Evolutionary conservation across 2,329 filamentous ascomycete species (phyloP), one percentile per base, ranked within the genome.

Genomic region (Metarhizium robertsii): DNA sequence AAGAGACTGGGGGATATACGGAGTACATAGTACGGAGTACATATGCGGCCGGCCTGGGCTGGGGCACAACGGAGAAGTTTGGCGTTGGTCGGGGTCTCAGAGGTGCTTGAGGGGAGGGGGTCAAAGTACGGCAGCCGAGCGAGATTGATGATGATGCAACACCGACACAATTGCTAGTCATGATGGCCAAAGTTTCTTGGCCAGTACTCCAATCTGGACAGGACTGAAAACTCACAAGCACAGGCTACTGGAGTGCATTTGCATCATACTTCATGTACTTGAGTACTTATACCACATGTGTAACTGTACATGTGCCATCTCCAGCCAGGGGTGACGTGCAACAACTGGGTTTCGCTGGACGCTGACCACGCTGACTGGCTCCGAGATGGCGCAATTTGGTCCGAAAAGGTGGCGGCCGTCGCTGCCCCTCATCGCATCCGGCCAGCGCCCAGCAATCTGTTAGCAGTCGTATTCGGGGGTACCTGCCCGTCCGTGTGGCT

Each of bases 341-440:
- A 25, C 25, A 25, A 25, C 25, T 25, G 25, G 25, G 25, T 34
- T 11, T 11, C 32, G 32, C 10, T 7, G 7, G 6, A 7, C 3
- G 32, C 32, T 34, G 32, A 2, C 48, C 38, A 36, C 30, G 51
- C 42, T 46, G 36, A 53, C 34, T 49, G 16, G 42, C 29, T 34
- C 30, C 25, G 38, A 20, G 53, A 58, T 58, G 50, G 56, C 56
- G 56, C 53, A 58, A 58, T 58, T 30, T 50, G 20, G 52, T 25
- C 46, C 36, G n/a, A 4, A 45, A 36, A 43, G 50, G 50, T 42
- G n/a, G 50, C 20, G 7, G 45, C 25, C 45, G 20, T 52, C 30
- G 36, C 18, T 20, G 36, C 52, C 55, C 25, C 55, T 51, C 47
- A 55, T 45, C 47, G 36, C 52, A 36, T 47, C 29, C 42, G 42